Conservation (phyloP, 139 green algal species). For the Ostreobium quekettii region DNA sequence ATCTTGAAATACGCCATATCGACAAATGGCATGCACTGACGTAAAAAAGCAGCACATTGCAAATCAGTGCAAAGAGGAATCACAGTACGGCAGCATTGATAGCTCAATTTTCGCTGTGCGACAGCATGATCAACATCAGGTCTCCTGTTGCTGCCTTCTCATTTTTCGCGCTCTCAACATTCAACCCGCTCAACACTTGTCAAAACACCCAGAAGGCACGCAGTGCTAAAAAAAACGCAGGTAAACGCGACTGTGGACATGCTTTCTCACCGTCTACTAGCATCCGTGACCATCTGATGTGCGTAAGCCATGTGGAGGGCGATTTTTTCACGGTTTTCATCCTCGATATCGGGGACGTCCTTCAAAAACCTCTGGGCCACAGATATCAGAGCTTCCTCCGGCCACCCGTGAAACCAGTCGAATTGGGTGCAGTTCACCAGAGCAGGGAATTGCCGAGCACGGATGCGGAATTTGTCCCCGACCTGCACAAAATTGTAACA, state of each 20-base stretch:
- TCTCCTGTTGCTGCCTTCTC: too few species aligned
- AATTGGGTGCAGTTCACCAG: conserved; percentile 74
- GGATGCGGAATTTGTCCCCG: conserved; percentile 81
- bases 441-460: conserved; percentile 78
- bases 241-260: background rate
- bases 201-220: too few species aligned
- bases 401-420: conserved; percentile 83
- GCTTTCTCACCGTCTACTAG: conserved; percentile 23
- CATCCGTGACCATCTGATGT: conserved; percentile 54
- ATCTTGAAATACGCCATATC: too few species aligned
- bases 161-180: too few species aligned
- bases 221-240: background rate
- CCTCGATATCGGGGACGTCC: conserved; percentile 57
- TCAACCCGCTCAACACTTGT: too few species aligned
- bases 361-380: conserved; percentile 71
- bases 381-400: conserved; percentile 66
- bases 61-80: too few species aligned
- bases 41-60: too few species aligned
- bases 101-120: too few species aligned
- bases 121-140: too few species aligned
- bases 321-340: conserved; percentile 57
- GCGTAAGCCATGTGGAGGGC: conserved; percentile 80
- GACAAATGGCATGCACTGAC: too few species aligned
- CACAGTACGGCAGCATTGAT: too few species aligned
- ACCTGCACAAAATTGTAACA: conserved; percentile 24